Evolutionary conservation across 208 protist genomes (phyloP).

Genomic region (Leishmania tropica): DNA sequence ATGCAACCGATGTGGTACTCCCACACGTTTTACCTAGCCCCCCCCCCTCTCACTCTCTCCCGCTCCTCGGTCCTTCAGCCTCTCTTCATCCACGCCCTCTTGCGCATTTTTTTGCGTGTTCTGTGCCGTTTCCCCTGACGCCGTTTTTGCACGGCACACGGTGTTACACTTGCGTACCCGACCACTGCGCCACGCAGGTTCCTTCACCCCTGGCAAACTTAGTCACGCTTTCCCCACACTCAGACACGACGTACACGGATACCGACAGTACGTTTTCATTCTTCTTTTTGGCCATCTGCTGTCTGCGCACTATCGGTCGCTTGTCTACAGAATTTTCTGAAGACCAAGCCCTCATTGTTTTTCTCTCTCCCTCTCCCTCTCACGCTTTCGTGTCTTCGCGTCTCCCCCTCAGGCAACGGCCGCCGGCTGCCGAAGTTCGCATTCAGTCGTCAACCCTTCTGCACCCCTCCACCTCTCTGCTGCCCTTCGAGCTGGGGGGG

Average conservation of each 20-base stretch:
- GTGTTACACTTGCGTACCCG: neutral
- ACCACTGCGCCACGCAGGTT: neutral
- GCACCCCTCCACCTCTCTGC: neutral
- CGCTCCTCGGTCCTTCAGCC: neutral
- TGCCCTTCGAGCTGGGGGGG: neutral
- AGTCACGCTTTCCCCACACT: neutral
- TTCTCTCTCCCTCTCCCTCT: neutral
- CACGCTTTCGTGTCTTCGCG: neutral
- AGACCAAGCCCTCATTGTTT: neutral
- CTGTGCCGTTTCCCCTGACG: neutral
- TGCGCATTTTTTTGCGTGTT: neutral
- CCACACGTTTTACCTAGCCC: neutral
- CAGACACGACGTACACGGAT: neutral
- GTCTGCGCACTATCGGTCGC: neutral
- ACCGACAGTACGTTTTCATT: neutral
- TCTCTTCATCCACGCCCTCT: neutral
- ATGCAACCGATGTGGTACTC: neutral
- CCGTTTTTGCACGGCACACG: neutral
- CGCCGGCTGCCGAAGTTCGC: neutral
- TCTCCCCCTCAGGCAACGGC: neutral
- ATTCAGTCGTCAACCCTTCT: neutral
- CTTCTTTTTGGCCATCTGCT: neutral
- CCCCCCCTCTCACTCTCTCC: neutral
- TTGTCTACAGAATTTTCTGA: neutral
- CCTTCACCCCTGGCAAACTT: neutral